Base-by-base conservation (phyloP, 169 alveolate species). In the Eimeria necatrix region DNA sequence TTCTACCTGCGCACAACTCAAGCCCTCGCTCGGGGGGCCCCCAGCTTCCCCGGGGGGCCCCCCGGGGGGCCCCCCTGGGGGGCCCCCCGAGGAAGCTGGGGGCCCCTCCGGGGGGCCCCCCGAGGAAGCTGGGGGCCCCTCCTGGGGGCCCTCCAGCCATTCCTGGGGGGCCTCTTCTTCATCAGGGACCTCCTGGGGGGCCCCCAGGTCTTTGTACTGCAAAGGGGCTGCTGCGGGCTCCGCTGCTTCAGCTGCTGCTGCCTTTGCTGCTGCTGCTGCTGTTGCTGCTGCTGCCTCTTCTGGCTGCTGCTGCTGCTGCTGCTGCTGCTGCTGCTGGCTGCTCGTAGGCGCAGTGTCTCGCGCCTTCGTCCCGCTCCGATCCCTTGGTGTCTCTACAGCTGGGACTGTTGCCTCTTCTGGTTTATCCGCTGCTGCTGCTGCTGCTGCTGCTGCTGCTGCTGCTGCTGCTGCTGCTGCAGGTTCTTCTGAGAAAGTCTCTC, bases 261-360 rank as follows among this genome's bases (percentile, higher is more conserved):
- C n/a, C n/a, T 20, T 24, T 61, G 73, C 73, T 61, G 6, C 22
- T 61, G 73, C 5, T 61, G 73, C 22, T 61, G 73, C 22, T 61
- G 73, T 3, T 61, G 18, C 73, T 61, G 5, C 73, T 61, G 73
- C 73, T 61, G 6, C 73, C n/a, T 20, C 73, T 61, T 20, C 73
- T 61, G 73, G n/a, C 73, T 61, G 12, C 73, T 61, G 73, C 73
- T 61, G 73, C 73, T 61, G 24, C 73, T 61, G 73, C 73, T 61
- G 5, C 73, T 61, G 6, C 18, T 61, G 73, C 73, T 61, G 73
- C 73, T 61, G 73, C 73, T 61, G 73, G 6, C 32, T 24, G 6
- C 4, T n/a, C n/a, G n/a, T n/a, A n/a, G n/a, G n/a, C n/a, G n/a
- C n/a, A n/a, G n/a, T n/a, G n/a, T n/a, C n/a, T n/a, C n/a, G 32